Percentiles rank a stretch among this genome's conserved stretches.
Evolutionary conservation across 163 green algal genomes (phyloP).

Genomic region (Chlamydomonas reinhardtii): DNA sequence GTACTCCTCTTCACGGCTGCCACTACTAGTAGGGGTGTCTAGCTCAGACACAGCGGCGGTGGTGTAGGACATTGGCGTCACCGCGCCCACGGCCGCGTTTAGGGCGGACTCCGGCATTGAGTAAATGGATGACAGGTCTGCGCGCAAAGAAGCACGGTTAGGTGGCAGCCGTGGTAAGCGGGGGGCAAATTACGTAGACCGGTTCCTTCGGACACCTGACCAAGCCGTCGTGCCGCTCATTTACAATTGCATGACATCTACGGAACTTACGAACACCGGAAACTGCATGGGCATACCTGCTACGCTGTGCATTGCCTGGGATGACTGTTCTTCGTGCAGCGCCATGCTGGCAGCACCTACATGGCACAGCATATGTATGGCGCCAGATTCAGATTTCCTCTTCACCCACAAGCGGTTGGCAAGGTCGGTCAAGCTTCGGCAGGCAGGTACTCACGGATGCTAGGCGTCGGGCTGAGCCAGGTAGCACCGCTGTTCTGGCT

Average conservation of each 20-base stretch:
- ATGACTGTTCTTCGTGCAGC: background rate
- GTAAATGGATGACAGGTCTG: slow-evolving; percentile 50
- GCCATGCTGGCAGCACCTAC: background rate
- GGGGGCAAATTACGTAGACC: too few species aligned
- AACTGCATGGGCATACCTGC: background rate
- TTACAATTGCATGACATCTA: too few species aligned
- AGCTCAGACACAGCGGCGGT: slow-evolving; percentile 37
- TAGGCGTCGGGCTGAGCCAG: background rate
- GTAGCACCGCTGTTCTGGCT: background rate
- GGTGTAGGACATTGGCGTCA: slow-evolving; percentile 39
- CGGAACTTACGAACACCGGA: too few species aligned
- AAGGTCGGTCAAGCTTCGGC: too few species aligned
- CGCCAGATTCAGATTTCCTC: too few species aligned
- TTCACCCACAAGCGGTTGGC: too few species aligned
- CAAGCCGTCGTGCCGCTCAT: too few species aligned
- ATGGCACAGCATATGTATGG: background rate
- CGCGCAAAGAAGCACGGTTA: background rate
- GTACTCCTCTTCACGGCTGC: slow-evolving; percentile 24
- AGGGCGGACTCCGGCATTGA: slow-evolving; percentile 35
- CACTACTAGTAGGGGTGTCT: slow-evolving; percentile 21
- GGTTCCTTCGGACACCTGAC: too few species aligned
- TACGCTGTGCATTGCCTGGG: background rate
- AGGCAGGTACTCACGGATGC: background rate
- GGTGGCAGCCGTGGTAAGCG: too few species aligned
- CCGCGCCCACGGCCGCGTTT: background rate